A percentile compares a stretch with the other conserved stretches of the same genome.
Conservation (phyloP, 805 yeast genomes). For the Wickerhamiella shivajii region DNA sequence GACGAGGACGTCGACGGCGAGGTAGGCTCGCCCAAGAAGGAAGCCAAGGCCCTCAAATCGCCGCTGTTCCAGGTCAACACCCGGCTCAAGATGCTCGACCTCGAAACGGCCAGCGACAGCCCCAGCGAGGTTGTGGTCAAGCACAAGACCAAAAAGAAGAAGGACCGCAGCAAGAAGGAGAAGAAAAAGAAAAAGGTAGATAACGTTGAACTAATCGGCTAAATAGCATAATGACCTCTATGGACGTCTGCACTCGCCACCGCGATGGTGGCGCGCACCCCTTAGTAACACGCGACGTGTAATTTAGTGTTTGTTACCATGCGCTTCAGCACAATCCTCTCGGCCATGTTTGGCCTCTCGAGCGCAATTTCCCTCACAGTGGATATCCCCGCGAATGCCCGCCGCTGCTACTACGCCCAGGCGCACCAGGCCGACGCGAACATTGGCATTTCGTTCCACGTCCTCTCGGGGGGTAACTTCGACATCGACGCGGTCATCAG, state of each 20-base stretch:
- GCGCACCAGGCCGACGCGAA: slow-evolving; percentile 44
- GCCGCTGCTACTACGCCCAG: slow-evolving; percentile 55
- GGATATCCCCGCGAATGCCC: slow-evolving; percentile 59
- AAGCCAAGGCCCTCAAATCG: slow-evolving; percentile 9
- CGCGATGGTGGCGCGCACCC: too few relatives aligned
- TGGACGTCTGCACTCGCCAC: too few relatives aligned
- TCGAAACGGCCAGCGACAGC: slow-evolving; percentile 11
- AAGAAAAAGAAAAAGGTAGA: not conserved
- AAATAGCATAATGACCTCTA: too few relatives aligned
- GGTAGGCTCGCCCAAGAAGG: slow-evolving; percentile 8
- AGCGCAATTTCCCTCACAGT: slow-evolving; percentile 56
- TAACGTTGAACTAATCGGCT: too few relatives aligned
- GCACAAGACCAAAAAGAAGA: slow-evolving; percentile 21
- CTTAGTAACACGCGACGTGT: too few relatives aligned
- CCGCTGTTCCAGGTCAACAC: slow-evolving; percentile 17
- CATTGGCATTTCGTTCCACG: slow-evolving; percentile 70
- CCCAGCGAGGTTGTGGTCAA: slow-evolving; percentile 19
- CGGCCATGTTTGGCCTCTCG: too few relatives aligned
- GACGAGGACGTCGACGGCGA: slow-evolving; percentile 22
- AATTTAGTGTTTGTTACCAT: too few relatives aligned
- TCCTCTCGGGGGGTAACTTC: slow-evolving; percentile 64
- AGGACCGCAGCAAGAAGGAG: slow-evolving; percentile 2
- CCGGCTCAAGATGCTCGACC: slow-evolving; percentile 14
- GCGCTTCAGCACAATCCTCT: too few relatives aligned
- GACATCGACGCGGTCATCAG: slow-evolving; percentile 54